Percentiles rank a stretch among this genome's conserved stretches.
Evolutionary conservation across 73 alveolate species (phyloP).

Genomic region (Paramecium sexaurelia): DNA sequence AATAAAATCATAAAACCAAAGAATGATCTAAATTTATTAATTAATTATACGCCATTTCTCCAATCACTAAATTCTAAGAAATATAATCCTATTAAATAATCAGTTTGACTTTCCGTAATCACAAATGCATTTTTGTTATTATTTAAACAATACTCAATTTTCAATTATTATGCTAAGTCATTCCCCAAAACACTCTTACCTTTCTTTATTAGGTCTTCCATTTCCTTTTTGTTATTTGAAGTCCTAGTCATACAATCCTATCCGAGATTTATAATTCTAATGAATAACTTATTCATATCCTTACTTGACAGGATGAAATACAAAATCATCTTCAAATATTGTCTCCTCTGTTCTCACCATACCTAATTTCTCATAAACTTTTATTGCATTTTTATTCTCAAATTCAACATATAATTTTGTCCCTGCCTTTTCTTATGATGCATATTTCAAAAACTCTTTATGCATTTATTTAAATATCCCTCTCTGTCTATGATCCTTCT

Average conservation of each 20-base stretch:
- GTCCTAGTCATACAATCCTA: background rate
- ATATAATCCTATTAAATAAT: conserved; percentile 2
- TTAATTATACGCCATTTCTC: background rate
- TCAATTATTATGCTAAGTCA: background rate
- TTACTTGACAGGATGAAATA: conserved; percentile 39
- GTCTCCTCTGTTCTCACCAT: conserved; percentile 28
- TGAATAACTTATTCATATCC: background rate
- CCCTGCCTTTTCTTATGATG: background rate
- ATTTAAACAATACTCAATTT: background rate
- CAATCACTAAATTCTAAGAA: background rate
- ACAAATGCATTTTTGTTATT: background rate
- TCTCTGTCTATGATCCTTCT: background rate
- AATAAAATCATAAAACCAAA: conserved; percentile 9
- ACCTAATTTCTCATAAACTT: conserved; percentile 43
- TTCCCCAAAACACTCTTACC: background rate
- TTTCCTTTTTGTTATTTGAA: background rate
- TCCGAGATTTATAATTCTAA: conserved; percentile 2
- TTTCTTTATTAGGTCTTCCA: conserved; percentile 7
- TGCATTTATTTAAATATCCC: background rate
- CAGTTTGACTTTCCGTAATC: background rate
- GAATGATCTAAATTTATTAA: background rate
- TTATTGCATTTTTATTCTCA: background rate
- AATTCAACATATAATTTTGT: conserved; percentile 10
- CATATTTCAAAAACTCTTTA: background rate
- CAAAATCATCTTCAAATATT: conserved; percentile 51